Evolutionary conservation across 1,284 basidiomycete genomes (phyloP), one percentile per base, ranked within the genome.

Genomic region (Tilletia setariae): DNA sequence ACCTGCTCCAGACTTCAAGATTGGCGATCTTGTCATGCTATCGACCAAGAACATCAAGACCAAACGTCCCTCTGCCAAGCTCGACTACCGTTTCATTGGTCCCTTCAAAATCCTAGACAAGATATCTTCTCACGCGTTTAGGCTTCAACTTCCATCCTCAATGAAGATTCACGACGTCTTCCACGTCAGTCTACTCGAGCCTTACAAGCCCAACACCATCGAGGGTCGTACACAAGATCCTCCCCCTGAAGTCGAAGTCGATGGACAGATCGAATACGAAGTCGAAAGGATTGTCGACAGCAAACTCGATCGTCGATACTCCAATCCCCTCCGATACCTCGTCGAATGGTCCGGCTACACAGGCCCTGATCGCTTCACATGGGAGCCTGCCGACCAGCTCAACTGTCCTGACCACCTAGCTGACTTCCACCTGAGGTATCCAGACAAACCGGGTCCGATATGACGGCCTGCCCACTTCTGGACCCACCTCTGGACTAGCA

Each of bases 11-110:
- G 42, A 66, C 47, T 66, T 66, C 59, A 25, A 11, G 49, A 15
- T n/a, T n/a, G n/a, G n/a, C n/a, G n/a, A n/a, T n/a, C n/a, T n/a
- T n/a, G n/a, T n/a, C n/a, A n/a, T n/a, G n/a, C n/a, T n/a, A n/a
- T n/a, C n/a, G n/a, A n/a, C n/a, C n/a, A n/a, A n/a, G n/a, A n/a
- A n/a, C n/a, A 30, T 65, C 42, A n/a, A n/a, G 19, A 51, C 65
- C 35, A 28, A 28, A 23, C 51, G 65, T 8, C 65, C 59, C 19
- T 40, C 65, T 13, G 4, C 6, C 8, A 59, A 59, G 46, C 42
- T 66, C 19, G 65, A 66, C 40, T 44, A 61, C 47, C 65, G 65
- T 11, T 66, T 56, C 65, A 47, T 66, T 8, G 65, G 65, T 59
- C 65, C 59, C 46, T 66, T 66, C 51, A 28, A 40, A 13, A 66